Evolutionary conservation across 306 rosid genomes (phyloP).

Genomic region (Castanea mollissima): DNA sequence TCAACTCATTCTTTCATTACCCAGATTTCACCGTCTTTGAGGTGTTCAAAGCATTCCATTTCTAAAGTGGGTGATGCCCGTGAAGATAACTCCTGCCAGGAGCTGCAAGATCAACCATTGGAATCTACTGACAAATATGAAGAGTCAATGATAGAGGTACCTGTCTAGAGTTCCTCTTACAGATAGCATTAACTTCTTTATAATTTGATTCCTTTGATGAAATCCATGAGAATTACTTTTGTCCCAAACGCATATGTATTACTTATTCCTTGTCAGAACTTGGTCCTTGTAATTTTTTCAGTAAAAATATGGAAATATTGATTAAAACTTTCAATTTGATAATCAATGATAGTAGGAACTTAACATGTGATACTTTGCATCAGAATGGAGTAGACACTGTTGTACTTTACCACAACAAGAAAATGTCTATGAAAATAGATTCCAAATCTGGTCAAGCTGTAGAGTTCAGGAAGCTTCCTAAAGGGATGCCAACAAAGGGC

Average conservation of each 20-base stretch:
- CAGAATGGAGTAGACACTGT: slow-evolving; percentile 42
- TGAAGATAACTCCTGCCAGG: slow-evolving; percentile 27
- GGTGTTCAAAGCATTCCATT: slow-evolving; percentile 28
- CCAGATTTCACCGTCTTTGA: slow-evolving; percentile 36
- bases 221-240: background rate
- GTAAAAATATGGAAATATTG: background rate
- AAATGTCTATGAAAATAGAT: slow-evolving; percentile 23
- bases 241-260: background rate
- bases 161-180: slow-evolving; percentile 1
- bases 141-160: slow-evolving; percentile 41
- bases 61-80: slow-evolving; percentile 10
- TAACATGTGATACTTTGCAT: slow-evolving; percentile 25
- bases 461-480: slow-evolving; percentile 40
- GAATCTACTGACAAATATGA: slow-evolving; percentile 25
- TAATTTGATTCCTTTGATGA: background rate
- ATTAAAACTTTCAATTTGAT: background rate
- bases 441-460: slow-evolving; percentile 28
- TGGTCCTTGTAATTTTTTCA: background rate
- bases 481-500: slow-evolving; percentile 46
- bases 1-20: slow-evolving; percentile 2
- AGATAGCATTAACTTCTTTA: background rate
- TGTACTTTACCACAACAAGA: slow-evolving; percentile 26
- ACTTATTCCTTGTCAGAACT: background rate
- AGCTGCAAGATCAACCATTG: slow-evolving; percentile 24
- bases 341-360: background rate